Base-by-base conservation (phyloP, 495 filamentous ascomycete genomes). In the Margaritispora aquatica region DNA sequence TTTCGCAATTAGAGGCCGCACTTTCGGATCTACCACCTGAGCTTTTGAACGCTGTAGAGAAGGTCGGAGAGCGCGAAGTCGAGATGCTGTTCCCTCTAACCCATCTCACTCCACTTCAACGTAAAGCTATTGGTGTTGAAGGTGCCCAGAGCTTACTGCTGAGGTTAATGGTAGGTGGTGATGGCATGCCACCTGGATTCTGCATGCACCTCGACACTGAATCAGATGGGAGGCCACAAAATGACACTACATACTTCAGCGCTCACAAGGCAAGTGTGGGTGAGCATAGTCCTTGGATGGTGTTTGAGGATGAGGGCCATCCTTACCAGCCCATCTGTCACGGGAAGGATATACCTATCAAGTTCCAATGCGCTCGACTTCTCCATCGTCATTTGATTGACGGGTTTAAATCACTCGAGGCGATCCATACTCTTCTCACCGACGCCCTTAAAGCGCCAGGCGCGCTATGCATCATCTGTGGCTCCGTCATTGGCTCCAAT, bases 401-500 rank as follows among this genome's bases (percentile, higher is more conserved):
- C 2, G 55, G 27, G 0, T 23, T 50, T 41, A 53, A 46, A 24
- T 41, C 36, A 23, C 22, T 65, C 0, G 17, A 62, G n/a, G 50
- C 22, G 9, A 49, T 66, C 17, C 51, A 66, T 47, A 49, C 44
- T 1, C 20, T 54, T 4, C 36, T 64, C 2, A 36, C 47, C 2
- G 47, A 57, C 22, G 36, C 54, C 11, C 38, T 61, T 15, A 49
- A 55, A n/a, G 26, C 47, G 7, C 15, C 67, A 1, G 56, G 57
- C 2, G 10, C 46, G 17, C 26, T 27, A 20, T 72, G 70, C 53
- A 54, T 71, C 15, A 56, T 63, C 19, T 72, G 70, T 34, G 65
- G 65, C n/a, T 13, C 0, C 0, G 38, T 10, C 60, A 60, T 51
- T 11, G 52, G 60, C 11, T 50, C 41, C 2, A 19, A 41, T 8